A percentile compares a stretch with the other conserved stretches of the same genome.
These are phyloP conservation scores for Alisma plantagoaquatica DNA, from an alignment of 106 monocot species.

Conservation along the genomic window DNA sequence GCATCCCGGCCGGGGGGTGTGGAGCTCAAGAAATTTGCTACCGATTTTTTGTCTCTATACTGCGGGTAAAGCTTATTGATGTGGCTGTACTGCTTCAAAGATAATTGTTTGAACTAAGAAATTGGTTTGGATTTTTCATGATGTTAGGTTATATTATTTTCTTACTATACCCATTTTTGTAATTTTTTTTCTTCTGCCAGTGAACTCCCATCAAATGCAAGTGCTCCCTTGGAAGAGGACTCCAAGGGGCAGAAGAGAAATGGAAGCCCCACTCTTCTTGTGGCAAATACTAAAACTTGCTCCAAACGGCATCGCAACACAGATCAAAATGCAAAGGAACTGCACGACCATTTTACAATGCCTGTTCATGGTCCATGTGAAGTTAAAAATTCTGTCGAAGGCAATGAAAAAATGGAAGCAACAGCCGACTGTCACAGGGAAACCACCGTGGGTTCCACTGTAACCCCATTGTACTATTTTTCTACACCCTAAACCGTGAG, in stretches of 20 bases:
- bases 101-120: neutral
- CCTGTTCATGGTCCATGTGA: constrained; percentile 7
- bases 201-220: constrained; percentile 33
- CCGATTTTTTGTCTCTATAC: constrained; percentile 82
- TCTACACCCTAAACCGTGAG: no score
- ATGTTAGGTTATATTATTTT: neutral
- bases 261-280: constrained; percentile 42
- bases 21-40: constrained; percentile 67
- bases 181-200: constrained; percentile 15
- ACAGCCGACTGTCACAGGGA: neutral
- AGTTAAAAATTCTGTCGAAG: neutral
- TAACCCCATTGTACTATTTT: no score
- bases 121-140: neutral
- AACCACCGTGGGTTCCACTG: constrained; percentile 5
- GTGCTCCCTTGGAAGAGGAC: constrained; percentile 8
- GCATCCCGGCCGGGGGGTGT: constrained; percentile 6
- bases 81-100: neutral
- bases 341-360: no score
- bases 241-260: constrained; percentile 53
- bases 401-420: neutral
- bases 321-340: constrained; percentile 7
- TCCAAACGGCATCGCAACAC: constrained; percentile 38
- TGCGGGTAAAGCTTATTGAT: constrained; percentile 44
- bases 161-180: neutral
- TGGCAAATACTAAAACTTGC: constrained; percentile 28